Evolutionary conservation across 495 filamentous ascomycete species (phyloP).

Genomic region (Xylaria sp.): DNA sequence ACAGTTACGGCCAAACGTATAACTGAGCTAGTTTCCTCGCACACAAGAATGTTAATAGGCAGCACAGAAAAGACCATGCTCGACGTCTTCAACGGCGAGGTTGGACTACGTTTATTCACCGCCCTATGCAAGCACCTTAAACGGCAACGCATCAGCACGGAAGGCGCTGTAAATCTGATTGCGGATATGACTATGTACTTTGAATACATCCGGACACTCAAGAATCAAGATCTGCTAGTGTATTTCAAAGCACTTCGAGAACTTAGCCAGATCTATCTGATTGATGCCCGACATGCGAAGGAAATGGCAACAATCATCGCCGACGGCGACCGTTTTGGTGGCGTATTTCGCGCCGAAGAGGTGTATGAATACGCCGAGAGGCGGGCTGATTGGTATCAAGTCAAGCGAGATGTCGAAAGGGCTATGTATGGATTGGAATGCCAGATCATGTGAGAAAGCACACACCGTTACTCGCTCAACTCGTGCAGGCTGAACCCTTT

Average conservation of each 20-base stretch:
- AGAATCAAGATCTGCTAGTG: constrained; percentile 79
- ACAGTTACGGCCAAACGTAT: constrained; percentile 78
- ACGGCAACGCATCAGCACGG: constrained; percentile 87
- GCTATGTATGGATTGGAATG: constrained; percentile 98
- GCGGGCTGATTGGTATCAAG: constrained; percentile 90
- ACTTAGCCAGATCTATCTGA: constrained; percentile 93
- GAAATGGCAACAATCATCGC: constrained; percentile 95
- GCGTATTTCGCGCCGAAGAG: constrained; percentile 93
- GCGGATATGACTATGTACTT: constrained; percentile 96
- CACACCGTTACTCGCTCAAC: neutral
- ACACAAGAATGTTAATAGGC: constrained; percentile 89
- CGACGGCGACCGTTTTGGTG: constrained; percentile 85
- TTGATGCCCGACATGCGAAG: constrained; percentile 86
- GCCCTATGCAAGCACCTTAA: constrained; percentile 96
- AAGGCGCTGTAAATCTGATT: constrained; percentile 91
- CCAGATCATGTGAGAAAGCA: constrained; percentile 71
- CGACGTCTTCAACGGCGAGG: constrained; percentile 98
- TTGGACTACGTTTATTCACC: constrained; percentile 88
- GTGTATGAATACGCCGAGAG: constrained; percentile 97
- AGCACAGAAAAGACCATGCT: constrained; percentile 97
- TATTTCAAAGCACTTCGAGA: constrained; percentile 95
- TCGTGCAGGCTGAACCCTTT: neutral
- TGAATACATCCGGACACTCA: constrained; percentile 79
- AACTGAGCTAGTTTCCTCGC: constrained; percentile 82
- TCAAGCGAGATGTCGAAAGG: constrained; percentile 87